These are phyloP conservation scores for Pisolithus thermaeus DNA, from an alignment of 1,284 basidiomycete species.

Conservation along the genomic window DNA sequence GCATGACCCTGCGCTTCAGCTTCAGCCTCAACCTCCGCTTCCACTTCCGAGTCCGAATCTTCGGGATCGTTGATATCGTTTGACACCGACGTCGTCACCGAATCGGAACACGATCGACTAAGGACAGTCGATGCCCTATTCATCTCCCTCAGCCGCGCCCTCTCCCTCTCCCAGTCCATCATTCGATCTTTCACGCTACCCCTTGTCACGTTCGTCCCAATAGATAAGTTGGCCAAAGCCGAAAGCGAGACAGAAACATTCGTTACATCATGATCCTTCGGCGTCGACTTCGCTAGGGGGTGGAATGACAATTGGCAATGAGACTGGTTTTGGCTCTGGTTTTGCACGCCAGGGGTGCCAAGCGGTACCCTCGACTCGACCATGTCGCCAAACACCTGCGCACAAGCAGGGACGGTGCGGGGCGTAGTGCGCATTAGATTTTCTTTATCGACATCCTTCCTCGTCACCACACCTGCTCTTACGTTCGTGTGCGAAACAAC, in stretches of 20 bases:
- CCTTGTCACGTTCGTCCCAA: constrained; percentile 20
- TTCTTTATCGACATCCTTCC: constrained; percentile 23
- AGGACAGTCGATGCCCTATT: constrained; percentile 18
- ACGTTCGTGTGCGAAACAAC: constrained; percentile 7
- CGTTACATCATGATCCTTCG: constrained; percentile 8
- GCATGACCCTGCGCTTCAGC: constrained; percentile 15
- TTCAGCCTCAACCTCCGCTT: constrained; percentile 28
- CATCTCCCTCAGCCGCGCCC: constrained; percentile 29
- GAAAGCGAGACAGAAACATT: constrained; percentile 4
- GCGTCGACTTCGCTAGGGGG: constrained; percentile 3
- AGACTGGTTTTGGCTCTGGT: constrained; percentile 1
- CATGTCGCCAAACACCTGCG: constrained; percentile 2
- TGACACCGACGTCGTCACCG: constrained; percentile 24
- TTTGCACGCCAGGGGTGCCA: not conserved
- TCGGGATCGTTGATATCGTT: constrained; percentile 5
- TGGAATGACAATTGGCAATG: not conserved
- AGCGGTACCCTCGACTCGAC: constrained; percentile 6
- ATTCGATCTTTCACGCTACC: constrained; percentile 33
- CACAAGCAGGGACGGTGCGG: not conserved
- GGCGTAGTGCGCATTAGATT: constrained; percentile 8
- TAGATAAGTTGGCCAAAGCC: constrained; percentile 16
- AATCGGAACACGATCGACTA: constrained; percentile 20
- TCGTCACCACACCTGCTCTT: constrained; percentile 6
- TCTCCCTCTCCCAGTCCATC: constrained; percentile 33
- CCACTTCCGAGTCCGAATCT: constrained; percentile 24